Percentiles rank a stretch among this genome's conserved stretches.
phyloP scores from a whole-genome alignment of 768 basidiomycete species.

The Psilocybe tampanensis region DNA sequence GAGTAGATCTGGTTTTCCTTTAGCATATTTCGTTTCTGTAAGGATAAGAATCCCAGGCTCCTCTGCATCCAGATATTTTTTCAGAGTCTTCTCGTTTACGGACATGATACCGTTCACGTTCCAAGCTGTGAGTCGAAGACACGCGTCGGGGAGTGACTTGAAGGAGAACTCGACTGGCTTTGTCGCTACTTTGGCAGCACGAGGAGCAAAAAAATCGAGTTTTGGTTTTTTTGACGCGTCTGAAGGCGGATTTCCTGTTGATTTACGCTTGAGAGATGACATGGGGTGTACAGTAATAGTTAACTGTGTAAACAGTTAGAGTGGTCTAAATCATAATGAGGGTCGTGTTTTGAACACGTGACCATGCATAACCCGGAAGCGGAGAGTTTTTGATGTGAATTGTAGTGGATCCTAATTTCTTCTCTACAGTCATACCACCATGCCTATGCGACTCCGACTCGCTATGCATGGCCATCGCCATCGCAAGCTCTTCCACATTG shows the following conservation, averaged over 20 bases:
- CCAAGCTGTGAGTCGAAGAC: constrained; percentile 6
- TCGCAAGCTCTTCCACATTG: constrained; percentile 80
- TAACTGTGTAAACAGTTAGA: no score
- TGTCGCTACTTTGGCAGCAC: background rate
- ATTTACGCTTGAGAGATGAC: no score
- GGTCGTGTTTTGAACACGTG: background rate
- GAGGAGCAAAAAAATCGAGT: constrained; percentile 7
- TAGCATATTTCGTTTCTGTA: constrained; percentile 67
- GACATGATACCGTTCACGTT: constrained; percentile 14
- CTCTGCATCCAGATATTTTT: constrained; percentile 66
- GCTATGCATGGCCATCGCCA: constrained; percentile 80
- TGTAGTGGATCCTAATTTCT: background rate
- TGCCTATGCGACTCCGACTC: constrained; percentile 86
- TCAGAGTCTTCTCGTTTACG: constrained; percentile 58
- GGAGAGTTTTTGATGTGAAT: background rate
- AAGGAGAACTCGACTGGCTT: constrained; percentile 1
- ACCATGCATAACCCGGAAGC: background rate
- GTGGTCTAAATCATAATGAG: background rate
- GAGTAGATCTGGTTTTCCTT: constrained; percentile 10
- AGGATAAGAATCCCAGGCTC: no score
- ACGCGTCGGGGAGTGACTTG: background rate
- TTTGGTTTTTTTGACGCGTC: constrained; percentile 8
- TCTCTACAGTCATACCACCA: constrained; percentile 31
- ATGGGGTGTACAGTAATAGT: no score
- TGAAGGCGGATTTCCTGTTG: no score